Base-by-base conservation (phyloP, 2,329 filamentous ascomycete genomes). In the Fusarium verrucosum region DNA sequence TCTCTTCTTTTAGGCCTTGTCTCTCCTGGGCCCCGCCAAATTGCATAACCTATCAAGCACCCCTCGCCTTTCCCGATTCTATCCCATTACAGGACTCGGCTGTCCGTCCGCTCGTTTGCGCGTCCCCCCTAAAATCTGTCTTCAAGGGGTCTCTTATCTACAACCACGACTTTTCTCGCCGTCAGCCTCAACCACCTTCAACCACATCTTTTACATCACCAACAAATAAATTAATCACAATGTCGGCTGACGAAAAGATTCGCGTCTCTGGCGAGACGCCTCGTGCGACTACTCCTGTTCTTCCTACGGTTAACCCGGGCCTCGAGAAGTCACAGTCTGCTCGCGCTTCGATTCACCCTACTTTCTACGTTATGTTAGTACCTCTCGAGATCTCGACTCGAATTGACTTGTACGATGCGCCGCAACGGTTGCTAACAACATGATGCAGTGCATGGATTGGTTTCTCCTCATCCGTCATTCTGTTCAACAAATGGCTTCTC, bases 401-500 rank as follows among this genome's bases (percentile, higher is more conserved):
- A 45, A 53, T 56, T 57, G 35, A 36, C 23, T 40, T 23, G 28
- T 10, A 17, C 46, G 26, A 50, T 32, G 50, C 50, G 33, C 23
- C 33, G 17, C 17, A 28, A 36, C 33, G 10, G 13, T 37, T 54
- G 52, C 64, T 71, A 57, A 70, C 56, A 11, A 35, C 30, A 16
- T 33, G n/a, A 26, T 50, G 37, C 78, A 97, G 94, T 72, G 84
- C 89, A 70, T 99, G 95, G 95, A 98, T 99, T 75, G 83, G 89
- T 58, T 85, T 97, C 77, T 96, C 92, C 74, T 97, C 93, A 38
- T 92, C 90, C 72, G 93, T 98, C 75, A 99, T 99, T 77, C 84
- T 99, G 63, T 98, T 97, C 89, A 98, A 99, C 89, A 99, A 99
- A 87, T 97, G 92, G 88, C 92, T 99, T 73, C 86, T 98, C 64